Percentiles rank a stretch among this genome's conserved stretches.
Conservation (phyloP, 495 filamentous ascomycete species). For the Hypoxylon perforatum region DNA sequence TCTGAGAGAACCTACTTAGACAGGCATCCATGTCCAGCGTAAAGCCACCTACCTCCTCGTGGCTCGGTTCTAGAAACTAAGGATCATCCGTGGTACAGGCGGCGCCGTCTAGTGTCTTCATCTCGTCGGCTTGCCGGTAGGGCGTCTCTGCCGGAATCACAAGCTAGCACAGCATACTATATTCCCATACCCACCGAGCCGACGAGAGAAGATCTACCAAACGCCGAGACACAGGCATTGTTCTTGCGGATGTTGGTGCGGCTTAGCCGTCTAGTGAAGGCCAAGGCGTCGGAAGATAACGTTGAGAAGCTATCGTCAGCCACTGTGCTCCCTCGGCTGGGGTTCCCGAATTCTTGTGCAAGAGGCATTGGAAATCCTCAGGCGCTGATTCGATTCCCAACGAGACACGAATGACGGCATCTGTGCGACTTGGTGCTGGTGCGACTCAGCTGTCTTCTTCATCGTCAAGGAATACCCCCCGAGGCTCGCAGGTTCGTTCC, state of each 20-base stretch:
- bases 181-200: constrained; percentile 11
- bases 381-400: background rate
- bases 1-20: too few species aligned
- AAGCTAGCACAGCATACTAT: constrained; percentile 28
- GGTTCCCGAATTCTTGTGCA: background rate
- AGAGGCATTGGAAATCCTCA: background rate
- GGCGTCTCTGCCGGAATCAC: constrained; percentile 2
- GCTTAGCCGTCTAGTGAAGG: constrained; percentile 1
- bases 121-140: constrained; percentile 9
- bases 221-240: constrained; percentile 16
- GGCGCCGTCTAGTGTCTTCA: constrained; percentile 5
- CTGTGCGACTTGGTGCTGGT: too few species aligned
- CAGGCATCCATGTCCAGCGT: background rate
- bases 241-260: constrained; percentile 1
- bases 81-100: constrained; percentile 25
- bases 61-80: constrained; percentile 5
- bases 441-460: constrained; percentile 1
- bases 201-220: constrained; percentile 4
- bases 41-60: background rate
- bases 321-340: background rate
- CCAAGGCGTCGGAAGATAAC: background rate
- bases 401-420: constrained; percentile 3
- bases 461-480: constrained; percentile 14
- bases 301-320: background rate
- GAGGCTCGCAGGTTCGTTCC: background rate